Base-by-base conservation (phyloP, 2,329 filamentous ascomycete species). In the Seiridium unicorne region DNA sequence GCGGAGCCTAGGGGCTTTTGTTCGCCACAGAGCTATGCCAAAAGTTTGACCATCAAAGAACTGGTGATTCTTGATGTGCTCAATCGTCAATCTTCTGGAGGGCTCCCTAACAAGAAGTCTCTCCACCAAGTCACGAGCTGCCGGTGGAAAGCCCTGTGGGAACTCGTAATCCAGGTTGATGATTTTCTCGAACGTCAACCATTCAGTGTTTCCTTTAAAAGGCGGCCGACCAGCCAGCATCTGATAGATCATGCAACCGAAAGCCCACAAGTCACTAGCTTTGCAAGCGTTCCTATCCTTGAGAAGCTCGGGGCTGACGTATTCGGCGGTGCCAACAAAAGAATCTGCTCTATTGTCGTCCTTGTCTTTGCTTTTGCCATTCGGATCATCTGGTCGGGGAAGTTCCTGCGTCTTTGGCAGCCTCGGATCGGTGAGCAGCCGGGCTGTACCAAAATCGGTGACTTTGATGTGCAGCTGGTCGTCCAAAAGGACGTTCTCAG, bases 381-480 rank as follows among this genome's bases (percentile, higher is more conserved):
- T 59, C 72, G 74, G 55, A 72, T 75, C 72, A 4, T 76, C 70
- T 7, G 68, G 63, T 49, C 65, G 68, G 2, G 66, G 67, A 11
- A 46, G 32, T 10, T 78, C 76, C 2, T 77, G 74, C 59, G 81
- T 70, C 72, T 81, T 76, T 11, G 75, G 75, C 69, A 75, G 75
- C 73, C 77, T 77, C 65, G 79, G 82, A 65, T 83, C 81, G 55
- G 89, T 88, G 51, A 99, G 80, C 63, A 99, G 86, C 74, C 97
- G 98, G n/a, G 95, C 95, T 0, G 95, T 99, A 47, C 95, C 95
- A 72, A 99, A 99, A 76, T 99, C 95, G 6, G 95, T 99, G 65
- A 99, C 97, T 74, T 99, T 99, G 76, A 98, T 89, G 70, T 98
- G 92, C 91, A 97, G 96, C 70, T 96, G 90, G 65, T 93, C 90